Conservation (phyloP, 148 eudicot genomes). For the Dianthus caryophyllus region DNA sequence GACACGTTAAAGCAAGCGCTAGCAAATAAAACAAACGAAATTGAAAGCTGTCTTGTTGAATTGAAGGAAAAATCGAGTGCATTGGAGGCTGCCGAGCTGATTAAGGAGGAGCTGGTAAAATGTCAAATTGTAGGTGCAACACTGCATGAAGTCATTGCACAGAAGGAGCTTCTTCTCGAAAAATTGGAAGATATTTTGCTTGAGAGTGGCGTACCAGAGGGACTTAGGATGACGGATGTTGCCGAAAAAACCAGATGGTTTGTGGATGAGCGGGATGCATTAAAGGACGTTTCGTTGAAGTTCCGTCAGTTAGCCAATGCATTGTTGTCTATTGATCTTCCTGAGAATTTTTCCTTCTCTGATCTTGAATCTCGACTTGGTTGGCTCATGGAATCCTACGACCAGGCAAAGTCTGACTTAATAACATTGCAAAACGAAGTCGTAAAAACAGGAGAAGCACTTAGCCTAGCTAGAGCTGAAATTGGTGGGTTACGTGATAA, state of each 20-base stretch:
- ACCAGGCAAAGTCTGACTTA: conserved; percentile 47
- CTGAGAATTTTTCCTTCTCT: conserved; percentile 50
- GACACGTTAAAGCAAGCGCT: conserved; percentile 72
- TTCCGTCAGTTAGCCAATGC: conserved; percentile 43
- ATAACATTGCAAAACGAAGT: conserved; percentile 47
- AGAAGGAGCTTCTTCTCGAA: conserved; percentile 51
- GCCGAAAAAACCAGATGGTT: conserved; percentile 58
- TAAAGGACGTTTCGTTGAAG: conserved; percentile 44
- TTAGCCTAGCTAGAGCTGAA: conserved; percentile 44
- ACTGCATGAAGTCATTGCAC: conserved; percentile 52
- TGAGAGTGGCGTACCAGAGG: conserved; percentile 39
- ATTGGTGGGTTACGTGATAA: conserved; percentile 45
- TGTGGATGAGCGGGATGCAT: conserved; percentile 53
- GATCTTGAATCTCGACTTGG: conserved; percentile 54
- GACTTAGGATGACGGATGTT: conserved; percentile 43
- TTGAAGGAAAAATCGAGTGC: conserved; percentile 69
- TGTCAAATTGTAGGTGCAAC: conserved; percentile 53
- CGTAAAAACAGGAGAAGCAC: conserved; percentile 40
- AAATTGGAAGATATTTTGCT: conserved; percentile 52
- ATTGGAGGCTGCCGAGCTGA: conserved; percentile 59
- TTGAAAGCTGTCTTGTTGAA: conserved; percentile 51
- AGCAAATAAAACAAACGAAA: conserved; percentile 61
- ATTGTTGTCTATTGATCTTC: conserved; percentile 52
- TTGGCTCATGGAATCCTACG: conserved; percentile 67
- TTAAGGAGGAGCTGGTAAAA: conserved; percentile 49